Evolutionary conservation across 2,329 filamentous ascomycete genomes (phyloP), one percentile per base, ranked within the genome.

Genomic region (Nectriaceae sp.): DNA sequence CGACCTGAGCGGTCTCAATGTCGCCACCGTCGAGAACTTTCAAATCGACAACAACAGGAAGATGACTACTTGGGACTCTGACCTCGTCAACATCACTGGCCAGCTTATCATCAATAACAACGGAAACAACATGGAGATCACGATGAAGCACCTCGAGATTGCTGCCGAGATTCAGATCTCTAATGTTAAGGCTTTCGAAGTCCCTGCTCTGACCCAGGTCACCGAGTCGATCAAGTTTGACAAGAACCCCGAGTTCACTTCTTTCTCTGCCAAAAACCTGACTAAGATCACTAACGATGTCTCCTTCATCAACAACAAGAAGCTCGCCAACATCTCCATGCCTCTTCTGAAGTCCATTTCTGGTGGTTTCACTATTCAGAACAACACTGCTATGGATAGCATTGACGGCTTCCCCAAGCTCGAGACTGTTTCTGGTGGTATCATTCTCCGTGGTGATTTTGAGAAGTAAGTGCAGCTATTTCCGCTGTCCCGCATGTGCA

Each of bases 31-130:
- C 46, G 79, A 82, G 48, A 78, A 75, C 58, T 82, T 99, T 68
- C 78, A 89, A 70, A 87, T 99, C 73, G 87, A 89, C 81, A 96
- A 96, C 85, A 97, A 97, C 84, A 76, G 75, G 53, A 86, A 87
- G 67, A 80, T 99, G 61, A 83, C 81, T 66, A 78, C 77, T 53
- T 89, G 95, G 75, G 82, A 83, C 66, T 89, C 91, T 71, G 82
- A 88, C 67, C 79, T 97, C 50, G 79, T 79, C 69, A 93, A 89
- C 74, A 82, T 96, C 62, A 87, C 80, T 57, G 77, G 81, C 47
- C 70, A 78, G 40, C 75, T 97, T 44, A 84, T 80, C 64, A 84
- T 99, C 67, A 83, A 85, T 62, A 85, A 87, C 77, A 99, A 99
- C 78, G 87, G 87, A 65, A 75, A 81, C 57, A 77, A 84, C 57